Percentiles rank a stretch among this genome's conserved stretches.
phyloP scores from a whole-genome alignment of 2,329 filamentous ascomycete species.

The Lasiodiplodia gonubiensis region DNA sequence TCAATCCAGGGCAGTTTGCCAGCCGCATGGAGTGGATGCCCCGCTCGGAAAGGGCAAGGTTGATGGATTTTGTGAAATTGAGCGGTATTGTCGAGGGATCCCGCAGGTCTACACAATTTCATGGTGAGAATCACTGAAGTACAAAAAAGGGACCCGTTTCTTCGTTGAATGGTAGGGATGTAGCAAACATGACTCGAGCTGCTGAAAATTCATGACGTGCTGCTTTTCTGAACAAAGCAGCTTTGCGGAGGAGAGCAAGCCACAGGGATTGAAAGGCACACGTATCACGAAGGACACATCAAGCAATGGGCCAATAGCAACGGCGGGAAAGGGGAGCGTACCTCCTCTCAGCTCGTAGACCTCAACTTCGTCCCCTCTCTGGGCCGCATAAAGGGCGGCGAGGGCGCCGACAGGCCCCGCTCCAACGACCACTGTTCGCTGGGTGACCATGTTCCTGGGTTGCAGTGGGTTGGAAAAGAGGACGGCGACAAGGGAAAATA shows the following conservation, averaged over 20 bases:
- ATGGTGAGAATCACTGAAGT: constrained; percentile 2
- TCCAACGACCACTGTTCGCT: constrained; percentile 84
- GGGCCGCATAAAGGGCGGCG: constrained; percentile 89
- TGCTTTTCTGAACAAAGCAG: not conserved
- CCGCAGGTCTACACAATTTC: constrained; percentile 72
- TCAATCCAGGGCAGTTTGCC: constrained; percentile 68
- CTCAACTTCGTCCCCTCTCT: constrained; percentile 86
- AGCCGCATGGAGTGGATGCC: constrained; percentile 86
- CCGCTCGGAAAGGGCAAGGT: constrained; percentile 89
- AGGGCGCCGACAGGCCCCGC: constrained; percentile 93
- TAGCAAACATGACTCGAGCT: constrained; percentile 19
- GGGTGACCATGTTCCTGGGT: constrained; percentile 38
- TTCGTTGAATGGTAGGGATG: not conserved
- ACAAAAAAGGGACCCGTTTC: not conserved
- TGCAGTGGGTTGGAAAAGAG: not conserved
- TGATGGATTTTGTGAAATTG: constrained; percentile 99
- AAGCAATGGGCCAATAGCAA: not conserved
- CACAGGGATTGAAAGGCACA: not conserved
- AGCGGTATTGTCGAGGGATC: constrained; percentile 81
- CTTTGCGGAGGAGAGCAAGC: not conserved
- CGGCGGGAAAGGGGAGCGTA: constrained; percentile 52
- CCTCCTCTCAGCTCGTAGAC: constrained; percentile 92
- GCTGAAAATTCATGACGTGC: constrained; percentile 24
- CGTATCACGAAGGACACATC: not conserved
- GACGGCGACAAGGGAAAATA: constrained; percentile 17